phyloP scores from a whole-genome alignment of 345 rosid genomes.

The Rhodamnia argentea region DNA sequence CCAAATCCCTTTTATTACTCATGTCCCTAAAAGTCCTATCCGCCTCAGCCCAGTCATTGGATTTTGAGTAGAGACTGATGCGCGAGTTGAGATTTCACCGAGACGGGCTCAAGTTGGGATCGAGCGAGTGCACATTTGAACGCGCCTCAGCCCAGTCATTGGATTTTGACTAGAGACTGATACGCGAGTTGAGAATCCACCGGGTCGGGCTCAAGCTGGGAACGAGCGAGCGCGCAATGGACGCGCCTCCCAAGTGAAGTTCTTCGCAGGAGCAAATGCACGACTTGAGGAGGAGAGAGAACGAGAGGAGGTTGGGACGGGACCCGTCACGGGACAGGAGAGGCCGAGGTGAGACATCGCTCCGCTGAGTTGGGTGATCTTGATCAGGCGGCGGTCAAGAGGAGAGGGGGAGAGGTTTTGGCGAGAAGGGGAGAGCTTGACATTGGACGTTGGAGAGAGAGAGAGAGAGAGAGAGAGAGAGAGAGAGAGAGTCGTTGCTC shows the following conservation, averaged over 20 bases:
- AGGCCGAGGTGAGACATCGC: background rate
- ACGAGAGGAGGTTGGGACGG: background rate
- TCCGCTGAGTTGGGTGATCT: constrained; percentile 14
- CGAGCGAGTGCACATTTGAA: too few relatives aligned
- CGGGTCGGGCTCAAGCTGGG: background rate
- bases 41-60: background rate
- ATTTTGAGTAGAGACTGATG: constrained; percentile 60
- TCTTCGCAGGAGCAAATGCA: background rate
- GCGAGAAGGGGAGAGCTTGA: background rate
- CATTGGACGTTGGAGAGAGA: background rate
- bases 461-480: background rate
- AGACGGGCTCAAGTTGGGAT: constrained; percentile 18
- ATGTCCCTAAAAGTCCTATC: background rate
- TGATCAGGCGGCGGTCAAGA: constrained; percentile 24
- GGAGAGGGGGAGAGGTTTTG: background rate
- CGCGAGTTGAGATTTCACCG: constrained; percentile 40
- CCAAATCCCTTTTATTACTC: background rate
- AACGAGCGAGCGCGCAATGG: background rate
- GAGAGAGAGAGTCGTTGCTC: background rate
- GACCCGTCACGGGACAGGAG: background rate
- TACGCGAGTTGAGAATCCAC: background rate
- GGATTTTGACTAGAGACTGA: background rate
- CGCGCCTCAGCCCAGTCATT: too few relatives aligned
- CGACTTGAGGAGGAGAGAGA: background rate
- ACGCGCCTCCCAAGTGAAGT: background rate